A percentile compares a stretch with the other conserved stretches of the same genome.
These are phyloP conservation scores for Petrea volubilis DNA, from an alignment of 257 asterid genomes.

Conservation along the genomic window DNA sequence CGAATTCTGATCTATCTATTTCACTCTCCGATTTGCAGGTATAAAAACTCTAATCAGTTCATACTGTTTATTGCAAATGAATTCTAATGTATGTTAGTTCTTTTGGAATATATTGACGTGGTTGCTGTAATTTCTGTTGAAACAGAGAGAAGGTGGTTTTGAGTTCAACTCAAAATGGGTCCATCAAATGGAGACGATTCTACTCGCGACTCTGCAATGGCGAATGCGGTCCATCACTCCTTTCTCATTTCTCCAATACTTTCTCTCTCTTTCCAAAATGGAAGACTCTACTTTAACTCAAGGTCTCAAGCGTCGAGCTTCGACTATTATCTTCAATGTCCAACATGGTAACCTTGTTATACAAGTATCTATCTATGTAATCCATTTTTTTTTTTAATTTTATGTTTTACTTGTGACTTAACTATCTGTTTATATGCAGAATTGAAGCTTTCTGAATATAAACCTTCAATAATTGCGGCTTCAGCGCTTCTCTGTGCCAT, in stretches of 20 bases:
- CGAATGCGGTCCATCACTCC: constrained; percentile 66
- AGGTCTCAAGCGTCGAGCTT: constrained; percentile 41
- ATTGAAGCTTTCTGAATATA: constrained; percentile 41
- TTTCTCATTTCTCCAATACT: constrained; percentile 54
- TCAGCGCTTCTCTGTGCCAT: constrained; percentile 56
- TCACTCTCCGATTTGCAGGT: constrained; percentile 46
- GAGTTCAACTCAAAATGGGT: constrained; percentile 38
- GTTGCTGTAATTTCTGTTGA: not conserved
- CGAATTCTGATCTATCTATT: constrained; percentile 32
- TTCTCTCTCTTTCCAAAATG: constrained; percentile 33
- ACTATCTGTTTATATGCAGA: constrained; percentile 23
- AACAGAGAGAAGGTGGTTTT: constrained; percentile 50
- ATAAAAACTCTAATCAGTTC: not conserved
- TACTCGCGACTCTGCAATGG: constrained; percentile 54
- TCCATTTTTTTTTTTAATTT: too few species aligned
- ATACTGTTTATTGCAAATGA: too few species aligned
- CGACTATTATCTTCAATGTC: constrained; percentile 41
- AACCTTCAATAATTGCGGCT: constrained; percentile 58
- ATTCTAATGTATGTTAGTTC: too few species aligned
- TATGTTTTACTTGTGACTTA: not conserved
- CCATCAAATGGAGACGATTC: constrained; percentile 55
- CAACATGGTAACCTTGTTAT: constrained; percentile 37
- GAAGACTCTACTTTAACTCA: constrained; percentile 33
- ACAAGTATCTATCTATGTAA: too few species aligned
- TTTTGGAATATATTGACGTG: not conserved